phyloP scores from a whole-genome alignment of 139 green algal genomes.

The Chlorella sorokiniana region DNA sequence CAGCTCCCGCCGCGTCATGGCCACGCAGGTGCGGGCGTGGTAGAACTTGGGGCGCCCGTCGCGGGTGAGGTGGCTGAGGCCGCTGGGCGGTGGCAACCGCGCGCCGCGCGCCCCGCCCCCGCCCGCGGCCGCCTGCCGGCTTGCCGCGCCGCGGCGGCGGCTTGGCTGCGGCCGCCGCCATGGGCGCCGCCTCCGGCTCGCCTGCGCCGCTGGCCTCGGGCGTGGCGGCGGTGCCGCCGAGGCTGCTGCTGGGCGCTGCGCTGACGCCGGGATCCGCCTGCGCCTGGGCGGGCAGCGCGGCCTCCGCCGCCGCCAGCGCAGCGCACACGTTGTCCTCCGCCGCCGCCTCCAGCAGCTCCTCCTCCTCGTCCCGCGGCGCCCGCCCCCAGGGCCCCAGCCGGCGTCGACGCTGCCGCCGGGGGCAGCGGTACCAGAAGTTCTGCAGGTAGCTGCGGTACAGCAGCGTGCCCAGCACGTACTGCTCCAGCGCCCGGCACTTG shows the following conservation, averaged over 20 bases:
- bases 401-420: not conserved
- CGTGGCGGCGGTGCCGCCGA: not conserved
- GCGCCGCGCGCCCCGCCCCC: not conserved
- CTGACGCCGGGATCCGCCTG: not conserved
- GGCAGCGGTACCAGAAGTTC: slow-evolving; percentile 3
- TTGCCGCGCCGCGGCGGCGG: not conserved
- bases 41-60: slow-evolving; percentile 31
- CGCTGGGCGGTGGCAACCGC: not conserved
- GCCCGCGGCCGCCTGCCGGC: not conserved
- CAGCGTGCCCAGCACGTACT: not conserved
- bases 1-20: slow-evolving; percentile 34
- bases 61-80: slow-evolving; percentile 6
- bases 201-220: not conserved
- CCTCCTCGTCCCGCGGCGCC: not conserved
- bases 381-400: not conserved
- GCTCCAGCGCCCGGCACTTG: not conserved
- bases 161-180: not conserved
- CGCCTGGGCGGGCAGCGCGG: not conserved
- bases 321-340: not conserved
- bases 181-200: not conserved
- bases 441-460: not conserved
- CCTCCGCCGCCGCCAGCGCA: not conserved
- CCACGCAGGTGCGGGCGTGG: slow-evolving; percentile 27
- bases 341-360: not conserved
- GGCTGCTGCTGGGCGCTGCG: not conserved